Percentiles rank a stretch among this genome's conserved stretches.
Conservation (phyloP, 805 yeast genomes). For the Pichia nakasei region DNA sequence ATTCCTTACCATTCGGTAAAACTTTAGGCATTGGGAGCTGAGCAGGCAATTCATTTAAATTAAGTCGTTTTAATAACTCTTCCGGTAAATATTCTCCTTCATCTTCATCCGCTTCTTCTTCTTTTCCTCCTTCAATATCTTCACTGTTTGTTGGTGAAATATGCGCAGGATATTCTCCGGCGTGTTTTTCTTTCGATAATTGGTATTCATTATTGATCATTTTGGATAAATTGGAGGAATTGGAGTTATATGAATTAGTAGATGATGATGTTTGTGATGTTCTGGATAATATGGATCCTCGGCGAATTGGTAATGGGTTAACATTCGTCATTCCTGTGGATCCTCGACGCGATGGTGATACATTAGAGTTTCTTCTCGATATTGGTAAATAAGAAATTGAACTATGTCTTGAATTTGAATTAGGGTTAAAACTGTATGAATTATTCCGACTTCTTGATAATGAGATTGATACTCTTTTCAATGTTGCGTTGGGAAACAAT, state of each 20-base stretch:
- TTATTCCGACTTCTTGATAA: conserved; percentile 16
- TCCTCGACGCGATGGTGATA: conserved; percentile 6
- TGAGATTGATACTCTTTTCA: conserved; percentile 8
- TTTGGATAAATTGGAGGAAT: background rate
- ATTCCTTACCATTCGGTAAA: background rate
- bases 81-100: background rate
- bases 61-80: background rate
- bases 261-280: conserved; percentile 3
- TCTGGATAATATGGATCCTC: conserved; percentile 3
- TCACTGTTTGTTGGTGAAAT: no score
- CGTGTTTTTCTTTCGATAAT: background rate
- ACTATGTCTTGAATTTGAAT: background rate
- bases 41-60: conserved; percentile 37
- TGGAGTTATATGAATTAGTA: background rate
- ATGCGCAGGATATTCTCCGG: no score
- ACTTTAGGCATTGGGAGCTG: conserved; percentile 43
- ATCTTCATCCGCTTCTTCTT: background rate
- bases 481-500: background rate
- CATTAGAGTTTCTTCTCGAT: conserved; percentile 15
- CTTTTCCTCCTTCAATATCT: background rate
- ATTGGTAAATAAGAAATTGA: background rate
- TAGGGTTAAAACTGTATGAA: conserved; percentile 5
- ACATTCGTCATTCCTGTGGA: background rate
- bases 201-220: background rate
- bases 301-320: conserved; percentile 1